These are phyloP conservation scores for Chrysosporium keratinophilum DNA, from an alignment of 2,329 filamentous ascomycete genomes.

Conservation along the genomic window DNA sequence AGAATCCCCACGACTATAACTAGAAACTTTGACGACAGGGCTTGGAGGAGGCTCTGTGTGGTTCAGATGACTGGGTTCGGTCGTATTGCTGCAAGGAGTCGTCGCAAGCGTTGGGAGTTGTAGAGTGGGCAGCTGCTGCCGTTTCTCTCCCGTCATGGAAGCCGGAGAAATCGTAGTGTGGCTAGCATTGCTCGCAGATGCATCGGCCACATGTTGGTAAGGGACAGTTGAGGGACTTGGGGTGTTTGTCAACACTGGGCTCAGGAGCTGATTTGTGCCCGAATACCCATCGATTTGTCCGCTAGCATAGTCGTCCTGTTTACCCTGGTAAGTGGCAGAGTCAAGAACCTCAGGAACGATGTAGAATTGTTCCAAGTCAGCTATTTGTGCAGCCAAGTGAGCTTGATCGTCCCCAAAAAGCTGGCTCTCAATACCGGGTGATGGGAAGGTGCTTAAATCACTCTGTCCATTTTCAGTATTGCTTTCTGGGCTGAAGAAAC, in stretches of 20 bases:
- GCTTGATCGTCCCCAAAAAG: conserved; percentile 4
- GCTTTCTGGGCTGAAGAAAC: conserved; percentile 26
- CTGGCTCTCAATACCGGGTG: conserved; percentile 5
- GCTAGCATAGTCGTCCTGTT: background rate
- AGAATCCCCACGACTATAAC: conserved; percentile 36
- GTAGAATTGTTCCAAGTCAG: conserved; percentile 3
- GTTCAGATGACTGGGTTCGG: conserved; percentile 17
- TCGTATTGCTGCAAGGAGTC: conserved; percentile 20
- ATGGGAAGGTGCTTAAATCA: conserved; percentile 10
- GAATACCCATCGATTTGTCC: background rate
- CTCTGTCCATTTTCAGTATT: conserved; percentile 19
- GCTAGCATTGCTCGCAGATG: background rate
- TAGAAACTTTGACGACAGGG: conserved; percentile 38
- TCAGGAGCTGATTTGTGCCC: conserved; percentile 23
- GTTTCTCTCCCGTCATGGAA: conserved; percentile 12
- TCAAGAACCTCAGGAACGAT: conserved; percentile 9
- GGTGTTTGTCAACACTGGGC: conserved; percentile 25
- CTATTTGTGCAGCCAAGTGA: background rate
- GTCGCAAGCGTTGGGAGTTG: conserved; percentile 22
- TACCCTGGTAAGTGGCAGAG: background rate
- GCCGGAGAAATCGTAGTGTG: conserved; percentile 6
- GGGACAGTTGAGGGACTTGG: conserved; percentile 23
- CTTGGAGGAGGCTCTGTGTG: conserved; percentile 28
- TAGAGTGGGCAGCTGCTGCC: conserved; percentile 11
- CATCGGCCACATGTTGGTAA: conserved; percentile 13